A percentile compares a stretch with the other conserved stretches of the same genome.
Evolutionary conservation across 257 asterid genomes (phyloP).

Genomic region (Linderniella brevidens): DNA sequence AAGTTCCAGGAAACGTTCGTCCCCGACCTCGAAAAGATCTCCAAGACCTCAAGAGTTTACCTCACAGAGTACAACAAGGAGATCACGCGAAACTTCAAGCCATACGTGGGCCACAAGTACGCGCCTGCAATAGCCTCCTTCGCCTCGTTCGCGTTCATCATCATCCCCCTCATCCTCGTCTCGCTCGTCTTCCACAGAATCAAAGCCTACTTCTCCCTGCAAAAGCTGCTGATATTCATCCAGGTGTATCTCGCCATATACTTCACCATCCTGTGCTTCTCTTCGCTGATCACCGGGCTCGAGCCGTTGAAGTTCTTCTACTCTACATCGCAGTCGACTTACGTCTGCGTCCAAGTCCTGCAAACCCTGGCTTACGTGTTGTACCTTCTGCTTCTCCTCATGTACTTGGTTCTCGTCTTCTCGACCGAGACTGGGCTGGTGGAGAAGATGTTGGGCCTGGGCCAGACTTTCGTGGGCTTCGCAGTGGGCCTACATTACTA

Average conservation of each 20-base stretch:
- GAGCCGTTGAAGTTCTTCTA: slow-evolving; percentile 81
- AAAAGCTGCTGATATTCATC: slow-evolving; percentile 62
- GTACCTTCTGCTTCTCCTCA: slow-evolving; percentile 72
- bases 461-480: slow-evolving; percentile 77
- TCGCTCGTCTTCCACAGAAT: slow-evolving; percentile 54
- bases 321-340: slow-evolving; percentile 76
- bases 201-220: slow-evolving; percentile 76
- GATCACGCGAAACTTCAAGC: slow-evolving; percentile 61
- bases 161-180: slow-evolving; percentile 59
- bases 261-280: slow-evolving; percentile 60
- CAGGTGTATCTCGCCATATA: slow-evolving; percentile 70
- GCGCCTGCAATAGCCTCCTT: slow-evolving; percentile 60
- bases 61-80: slow-evolving; percentile 60
- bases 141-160: slow-evolving; percentile 49
- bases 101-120: slow-evolving; percentile 68
- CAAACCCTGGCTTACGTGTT: slow-evolving; percentile 59
- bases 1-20: slow-evolving; percentile 17
- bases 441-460: slow-evolving; percentile 55
- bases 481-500: slow-evolving; percentile 86
- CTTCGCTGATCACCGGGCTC: slow-evolving; percentile 57
- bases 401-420: slow-evolving; percentile 70
- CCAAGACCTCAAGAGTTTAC: slow-evolving; percentile 50
- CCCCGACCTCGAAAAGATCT: slow-evolving; percentile 69
- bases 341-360: slow-evolving; percentile 52
- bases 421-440: slow-evolving; percentile 50